Evolutionary conservation across 352 stramenopile species (phyloP), one percentile per base, ranked within the genome.

Genomic region (Thraustotheca clavata): DNA sequence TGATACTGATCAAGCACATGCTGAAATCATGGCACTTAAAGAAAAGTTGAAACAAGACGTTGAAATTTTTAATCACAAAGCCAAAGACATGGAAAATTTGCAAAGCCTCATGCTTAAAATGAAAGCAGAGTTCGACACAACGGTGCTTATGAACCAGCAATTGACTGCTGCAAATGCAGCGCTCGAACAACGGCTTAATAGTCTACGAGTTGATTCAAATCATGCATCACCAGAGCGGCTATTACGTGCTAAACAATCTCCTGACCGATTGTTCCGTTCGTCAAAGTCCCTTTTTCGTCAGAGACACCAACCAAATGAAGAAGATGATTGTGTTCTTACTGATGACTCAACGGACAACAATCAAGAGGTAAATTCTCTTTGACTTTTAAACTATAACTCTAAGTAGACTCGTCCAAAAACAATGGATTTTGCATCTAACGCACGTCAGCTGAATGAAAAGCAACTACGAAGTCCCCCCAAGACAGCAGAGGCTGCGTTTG

Each of bases 51-150:
- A 72, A 0, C 77, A 80, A 47, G 81, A 93, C 46, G 81, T 90
- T 29, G 76, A 93, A 63, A 91, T 93, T 54, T 93, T 93, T 52
- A 80, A 90, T 57, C 86, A 89, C 75, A 91, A 93, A 38, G 90
- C 88, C 49, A 38, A 67, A 1, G 82, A 93, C 35, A 86, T 93
- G 32, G 72, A 90, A 35, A 67, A 70, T 26, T 49, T 90, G 2
- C 84, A 94, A 40, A 63, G 65, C 0, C 71, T 85, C 12, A 46
- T 91, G 8, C 60, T 73, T 1, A 74, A 88, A 31, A 80, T 81
- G 24, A 89, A 93, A 32, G 61, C 68, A 4, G 87, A 88, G 60
- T 86, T 91, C n/a, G 78, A 89, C 4, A 84, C 83, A 16, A 71
- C 91, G 2, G 76, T 88, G 7, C 46, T 82, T 29, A 73, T 80